Percentiles rank a stretch among this genome's conserved stretches.
phyloP scores from a whole-genome alignment of 768 basidiomycete genomes.

The Kockovaella imperatae region DNA sequence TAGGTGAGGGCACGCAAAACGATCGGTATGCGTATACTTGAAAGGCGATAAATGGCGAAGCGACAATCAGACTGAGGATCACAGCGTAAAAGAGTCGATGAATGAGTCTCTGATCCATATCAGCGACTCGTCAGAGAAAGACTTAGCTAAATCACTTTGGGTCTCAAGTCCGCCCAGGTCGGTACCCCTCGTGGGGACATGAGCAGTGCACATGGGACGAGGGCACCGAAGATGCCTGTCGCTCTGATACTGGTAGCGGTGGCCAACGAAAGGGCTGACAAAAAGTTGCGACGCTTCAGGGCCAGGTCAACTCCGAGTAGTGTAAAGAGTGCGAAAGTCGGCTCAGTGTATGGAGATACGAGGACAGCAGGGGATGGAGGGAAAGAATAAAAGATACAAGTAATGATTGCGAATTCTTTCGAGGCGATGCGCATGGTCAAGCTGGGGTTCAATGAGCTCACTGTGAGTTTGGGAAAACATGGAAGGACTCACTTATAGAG shows the following conservation, averaged over 20 bases:
- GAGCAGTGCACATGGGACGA: constrained; percentile 18
- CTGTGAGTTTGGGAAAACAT: constrained; percentile 33
- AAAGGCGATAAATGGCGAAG: constrained; percentile 64
- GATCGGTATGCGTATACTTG: constrained; percentile 59
- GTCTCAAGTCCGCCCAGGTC: not conserved
- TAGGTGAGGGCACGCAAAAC: constrained; percentile 54
- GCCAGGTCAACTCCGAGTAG: constrained; percentile 54
- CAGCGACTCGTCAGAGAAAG: not conserved
- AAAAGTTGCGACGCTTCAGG: constrained; percentile 6
- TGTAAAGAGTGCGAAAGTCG: constrained; percentile 73
- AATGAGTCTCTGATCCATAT: not conserved
- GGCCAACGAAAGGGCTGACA: constrained; percentile 21
- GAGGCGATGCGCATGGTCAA: constrained; percentile 50
- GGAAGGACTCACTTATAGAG: constrained; percentile 46
- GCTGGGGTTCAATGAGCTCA: constrained; percentile 41
- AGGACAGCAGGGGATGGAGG: constrained; percentile 70
- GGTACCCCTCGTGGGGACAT: not conserved
- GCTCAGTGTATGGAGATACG: constrained; percentile 70
- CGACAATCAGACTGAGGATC: constrained; percentile 50
- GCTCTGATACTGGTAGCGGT: constrained; percentile 29
- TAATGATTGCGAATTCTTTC: constrained; percentile 56
- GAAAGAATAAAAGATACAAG: constrained; percentile 63
- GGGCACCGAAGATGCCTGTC: constrained; percentile 31
- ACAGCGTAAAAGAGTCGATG: constrained; percentile 43
- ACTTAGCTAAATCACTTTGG: not conserved